Percentiles rank a stretch among this genome's conserved stretches.
These are phyloP conservation scores for Candida loeiensis DNA, from an alignment of 805 yeast species.

Conservation along the genomic window DNA sequence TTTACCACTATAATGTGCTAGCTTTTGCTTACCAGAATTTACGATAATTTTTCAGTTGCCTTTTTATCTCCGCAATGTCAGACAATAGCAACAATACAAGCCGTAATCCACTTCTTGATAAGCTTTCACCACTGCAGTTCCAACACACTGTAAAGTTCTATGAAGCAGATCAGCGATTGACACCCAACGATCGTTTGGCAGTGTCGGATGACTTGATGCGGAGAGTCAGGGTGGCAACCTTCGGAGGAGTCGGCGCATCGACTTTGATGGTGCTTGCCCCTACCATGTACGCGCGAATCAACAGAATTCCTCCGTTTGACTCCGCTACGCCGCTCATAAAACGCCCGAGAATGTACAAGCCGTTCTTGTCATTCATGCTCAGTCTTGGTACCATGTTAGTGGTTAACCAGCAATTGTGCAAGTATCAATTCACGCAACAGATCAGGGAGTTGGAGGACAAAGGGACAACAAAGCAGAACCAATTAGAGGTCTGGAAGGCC, in stretches of 20 bases:
- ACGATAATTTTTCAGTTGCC: too few species aligned
- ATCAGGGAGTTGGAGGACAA: conserved; percentile 15
- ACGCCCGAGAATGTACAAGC: conserved; percentile 24
- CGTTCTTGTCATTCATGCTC: conserved; percentile 30
- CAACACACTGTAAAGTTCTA: conserved; percentile 37
- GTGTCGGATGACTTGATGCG: conserved; percentile 29
- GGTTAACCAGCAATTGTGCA: conserved; percentile 24
- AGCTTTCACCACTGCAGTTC: conserved; percentile 32
- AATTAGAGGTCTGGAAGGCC: conserved; percentile 32
- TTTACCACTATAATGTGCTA: too few species aligned
- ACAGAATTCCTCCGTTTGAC: conserved; percentile 5
- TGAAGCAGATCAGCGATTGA: conserved; percentile 37
- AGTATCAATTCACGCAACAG: conserved; percentile 21
- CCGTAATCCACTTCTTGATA: conserved; percentile 25
- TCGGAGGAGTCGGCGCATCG: conserved; percentile 26
- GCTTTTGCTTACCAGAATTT: too few species aligned
- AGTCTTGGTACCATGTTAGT: conserved; percentile 27
- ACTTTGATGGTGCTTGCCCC: conserved; percentile 29
- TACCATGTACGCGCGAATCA: conserved; percentile 20
- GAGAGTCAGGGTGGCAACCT: conserved; percentile 22
- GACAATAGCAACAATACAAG: background rate
- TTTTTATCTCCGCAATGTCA: too few species aligned
- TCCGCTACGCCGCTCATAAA: conserved; percentile 3
- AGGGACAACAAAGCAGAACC: conserved; percentile 14
- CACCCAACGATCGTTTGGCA: conserved; percentile 27